Conservation (phyloP, 176 grass and related monocot genomes). For the Paspalum notatum region DNA sequence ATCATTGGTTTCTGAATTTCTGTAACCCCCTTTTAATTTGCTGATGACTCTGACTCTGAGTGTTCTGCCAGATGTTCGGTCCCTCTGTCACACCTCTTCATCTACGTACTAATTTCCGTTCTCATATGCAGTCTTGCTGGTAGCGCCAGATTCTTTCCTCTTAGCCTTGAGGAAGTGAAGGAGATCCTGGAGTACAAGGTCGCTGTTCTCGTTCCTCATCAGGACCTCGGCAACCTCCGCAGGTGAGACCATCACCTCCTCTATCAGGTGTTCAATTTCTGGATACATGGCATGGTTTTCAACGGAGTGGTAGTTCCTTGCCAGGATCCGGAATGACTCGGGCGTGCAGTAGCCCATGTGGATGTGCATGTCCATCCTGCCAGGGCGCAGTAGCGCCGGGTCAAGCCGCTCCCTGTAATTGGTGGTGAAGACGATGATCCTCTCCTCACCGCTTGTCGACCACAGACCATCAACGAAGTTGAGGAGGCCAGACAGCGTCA, state of each 20-base stretch:
- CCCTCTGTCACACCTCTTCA: constrained; percentile 6
- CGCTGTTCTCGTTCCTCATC: constrained; percentile 35
- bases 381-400: constrained; percentile 43
- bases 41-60: neutral
- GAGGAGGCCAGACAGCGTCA: constrained; percentile 44
- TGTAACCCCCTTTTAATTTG: neutral
- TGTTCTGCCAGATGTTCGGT: too few relatives aligned
- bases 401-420: constrained; percentile 46
- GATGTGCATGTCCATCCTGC: constrained; percentile 57
- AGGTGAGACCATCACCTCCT: constrained; percentile 34
- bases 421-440: constrained; percentile 47
- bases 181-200: constrained; percentile 21
- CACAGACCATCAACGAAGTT: constrained; percentile 38
- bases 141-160: neutral
- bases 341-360: constrained; percentile 44
- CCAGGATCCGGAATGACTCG: constrained; percentile 40
- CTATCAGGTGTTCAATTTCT: constrained; percentile 24
- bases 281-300: constrained; percentile 35
- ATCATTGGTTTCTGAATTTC: neutral
- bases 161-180: constrained; percentile 33
- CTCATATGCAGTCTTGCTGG: neutral
- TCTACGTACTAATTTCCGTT: neutral
- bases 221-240: constrained; percentile 43
- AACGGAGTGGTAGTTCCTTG: constrained; percentile 45
- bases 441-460: constrained; percentile 53